Evolutionary conservation across 2,329 filamentous ascomycete genomes (phyloP).

Genomic region (Ceratocystis diversiconidia): DNA sequence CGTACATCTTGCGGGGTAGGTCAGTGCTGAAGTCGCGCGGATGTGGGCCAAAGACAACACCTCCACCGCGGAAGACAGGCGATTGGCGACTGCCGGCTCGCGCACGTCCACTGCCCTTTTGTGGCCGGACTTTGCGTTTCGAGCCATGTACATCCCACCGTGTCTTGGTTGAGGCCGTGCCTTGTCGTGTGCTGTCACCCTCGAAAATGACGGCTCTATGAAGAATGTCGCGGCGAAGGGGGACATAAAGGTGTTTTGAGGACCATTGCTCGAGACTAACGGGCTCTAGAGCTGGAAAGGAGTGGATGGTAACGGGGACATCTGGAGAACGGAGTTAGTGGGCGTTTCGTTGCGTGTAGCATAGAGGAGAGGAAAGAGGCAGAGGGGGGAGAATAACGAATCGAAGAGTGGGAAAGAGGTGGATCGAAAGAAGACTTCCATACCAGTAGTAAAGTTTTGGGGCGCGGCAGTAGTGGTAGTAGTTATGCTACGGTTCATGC

Average conservation of each 20-base stretch:
- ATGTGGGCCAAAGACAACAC: conserved; percentile 78
- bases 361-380: not conserved
- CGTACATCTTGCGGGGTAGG: conserved; percentile 80
- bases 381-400: not conserved
- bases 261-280: conserved; percentile 63
- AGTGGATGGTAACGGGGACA: conserved; percentile 74
- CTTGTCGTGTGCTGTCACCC: conserved; percentile 74
- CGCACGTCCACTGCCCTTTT: conserved; percentile 74
- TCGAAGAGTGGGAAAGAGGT: too few relatives aligned
- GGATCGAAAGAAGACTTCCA: conserved; percentile 12
- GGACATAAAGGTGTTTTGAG: conserved; percentile 69
- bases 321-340: conserved; percentile 34
- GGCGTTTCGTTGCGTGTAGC: not conserved
- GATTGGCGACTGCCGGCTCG: conserved; percentile 70
- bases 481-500: conserved; percentile 36
- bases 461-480: conserved; percentile 33
- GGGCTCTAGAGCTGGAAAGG: conserved; percentile 81
- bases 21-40: conserved; percentile 79
- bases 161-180: conserved; percentile 71
- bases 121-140: conserved; percentile 62
- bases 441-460: conserved; percentile 34
- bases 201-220: conserved; percentile 88
- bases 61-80: conserved; percentile 70
- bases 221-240: conserved; percentile 78
- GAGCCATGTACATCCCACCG: conserved; percentile 74